These are phyloP conservation scores for Solanum pimpinellifolium DNA, from an alignment of 257 asterid species.

Conservation along the genomic window DNA sequence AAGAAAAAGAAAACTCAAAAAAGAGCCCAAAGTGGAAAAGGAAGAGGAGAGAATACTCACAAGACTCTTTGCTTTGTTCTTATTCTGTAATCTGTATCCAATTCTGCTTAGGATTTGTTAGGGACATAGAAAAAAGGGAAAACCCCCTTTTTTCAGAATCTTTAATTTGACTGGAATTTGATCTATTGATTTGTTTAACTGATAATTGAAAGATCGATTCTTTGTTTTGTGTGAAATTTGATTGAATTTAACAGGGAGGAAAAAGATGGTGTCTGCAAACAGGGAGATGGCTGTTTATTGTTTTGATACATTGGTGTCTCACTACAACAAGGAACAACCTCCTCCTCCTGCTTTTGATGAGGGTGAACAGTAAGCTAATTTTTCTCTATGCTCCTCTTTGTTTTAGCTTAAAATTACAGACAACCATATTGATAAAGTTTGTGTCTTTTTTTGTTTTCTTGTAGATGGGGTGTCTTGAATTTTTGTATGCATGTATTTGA, in stretches of 20 bases:
- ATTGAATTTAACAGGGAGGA: background rate
- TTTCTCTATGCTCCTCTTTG: background rate
- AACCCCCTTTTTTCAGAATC: background rate
- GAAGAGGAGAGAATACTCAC: background rate
- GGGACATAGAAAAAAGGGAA: background rate
- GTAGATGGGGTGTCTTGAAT: background rate
- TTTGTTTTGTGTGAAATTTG: background rate
- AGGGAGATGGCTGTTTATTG: slow-evolving; percentile 91
- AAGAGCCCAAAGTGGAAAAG: background rate
- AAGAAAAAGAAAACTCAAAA: background rate
- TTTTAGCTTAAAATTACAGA: background rate
- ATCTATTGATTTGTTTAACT: background rate
- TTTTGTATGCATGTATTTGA: background rate
- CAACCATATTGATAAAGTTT: background rate
- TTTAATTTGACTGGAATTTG: background rate
- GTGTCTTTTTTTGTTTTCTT: background rate
- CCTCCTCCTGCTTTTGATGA: slow-evolving; percentile 91
- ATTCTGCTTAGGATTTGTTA: background rate
- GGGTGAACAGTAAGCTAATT: slow-evolving; percentile 68
- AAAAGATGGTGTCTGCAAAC: slow-evolving; percentile 85
- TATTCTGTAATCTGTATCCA: background rate
- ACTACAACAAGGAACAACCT: slow-evolving; percentile 63
- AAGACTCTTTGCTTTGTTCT: background rate
- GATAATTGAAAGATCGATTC: background rate
- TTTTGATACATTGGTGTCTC: slow-evolving; percentile 89